phyloP scores from a whole-genome alignment of 2,329 filamentous ascomycete genomes.

The Periglandula ipomoeae region DNA sequence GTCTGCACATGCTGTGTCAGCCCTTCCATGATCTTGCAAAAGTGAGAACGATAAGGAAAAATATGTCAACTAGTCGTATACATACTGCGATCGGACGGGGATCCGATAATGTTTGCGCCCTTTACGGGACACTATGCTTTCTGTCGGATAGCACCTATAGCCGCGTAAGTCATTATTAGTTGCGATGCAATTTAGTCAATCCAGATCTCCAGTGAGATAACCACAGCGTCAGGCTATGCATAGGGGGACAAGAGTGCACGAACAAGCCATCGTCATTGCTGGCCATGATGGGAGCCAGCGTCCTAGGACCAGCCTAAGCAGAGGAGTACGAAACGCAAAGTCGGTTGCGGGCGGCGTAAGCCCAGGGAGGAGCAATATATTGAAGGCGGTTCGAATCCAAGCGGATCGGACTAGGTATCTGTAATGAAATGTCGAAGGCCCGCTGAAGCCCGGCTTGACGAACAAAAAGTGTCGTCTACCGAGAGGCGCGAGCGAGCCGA shows the following conservation, averaged over 20 bases:
- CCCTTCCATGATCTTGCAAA: background rate
- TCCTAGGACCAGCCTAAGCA: conserved; percentile 3
- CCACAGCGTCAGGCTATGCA: background rate
- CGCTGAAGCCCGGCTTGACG: conserved; percentile 5
- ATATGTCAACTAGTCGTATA: conserved; percentile 21
- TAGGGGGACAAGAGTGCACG: conserved; percentile 12
- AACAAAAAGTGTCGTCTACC: conserved; percentile 3
- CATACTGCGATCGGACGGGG: conserved; percentile 53
- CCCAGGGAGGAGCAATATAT: background rate
- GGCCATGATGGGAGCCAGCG: conserved; percentile 34
- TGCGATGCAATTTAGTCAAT: background rate
- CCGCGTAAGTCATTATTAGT: conserved; percentile 1
- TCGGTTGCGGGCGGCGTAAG: background rate
- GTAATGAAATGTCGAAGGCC: background rate
- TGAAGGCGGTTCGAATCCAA: background rate
- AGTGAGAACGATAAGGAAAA: background rate
- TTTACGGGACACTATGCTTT: conserved; percentile 50
- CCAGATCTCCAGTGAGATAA: too few species aligned
- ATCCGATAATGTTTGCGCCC: conserved; percentile 60
- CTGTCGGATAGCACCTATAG: conserved; percentile 54
- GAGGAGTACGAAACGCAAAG: background rate
- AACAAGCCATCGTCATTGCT: conserved; percentile 45
- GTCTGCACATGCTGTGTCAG: conserved; percentile 36
- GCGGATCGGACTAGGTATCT: background rate
- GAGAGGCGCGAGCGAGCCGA: conserved; percentile 8